Percentiles rank a stretch among this genome's conserved stretches.
These are phyloP conservation scores for Penstemon eatonii DNA, from an alignment of 257 asterid genomes.

Conservation along the genomic window DNA sequence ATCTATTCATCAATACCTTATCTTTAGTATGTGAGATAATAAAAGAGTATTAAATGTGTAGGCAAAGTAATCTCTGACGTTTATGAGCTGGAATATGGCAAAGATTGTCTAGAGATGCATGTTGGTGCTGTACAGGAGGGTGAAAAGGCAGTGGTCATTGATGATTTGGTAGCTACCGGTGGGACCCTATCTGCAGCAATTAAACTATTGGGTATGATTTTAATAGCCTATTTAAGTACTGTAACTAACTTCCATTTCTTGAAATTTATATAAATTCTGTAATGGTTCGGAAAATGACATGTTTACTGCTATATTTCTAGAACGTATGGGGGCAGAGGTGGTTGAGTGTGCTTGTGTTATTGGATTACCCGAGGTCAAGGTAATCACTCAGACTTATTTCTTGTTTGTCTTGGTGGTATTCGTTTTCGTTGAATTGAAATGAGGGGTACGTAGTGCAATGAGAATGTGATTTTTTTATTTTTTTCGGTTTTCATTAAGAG, in stretches of 20 bases:
- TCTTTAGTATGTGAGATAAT: not conserved
- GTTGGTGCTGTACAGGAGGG: conserved; percentile 66
- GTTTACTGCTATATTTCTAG: conserved; percentile 31
- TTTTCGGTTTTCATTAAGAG: not conserved
- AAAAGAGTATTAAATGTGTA: conserved; percentile 26
- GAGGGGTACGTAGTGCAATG: not conserved
- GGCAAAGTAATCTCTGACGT: conserved; percentile 61
- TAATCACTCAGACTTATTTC: conserved; percentile 19
- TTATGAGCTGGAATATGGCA: conserved; percentile 81
- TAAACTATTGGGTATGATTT: conserved; percentile 55
- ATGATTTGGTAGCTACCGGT: conserved; percentile 88
- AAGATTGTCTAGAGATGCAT: conserved; percentile 80
- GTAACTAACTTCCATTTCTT: not conserved
- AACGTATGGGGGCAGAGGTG: conserved; percentile 69
- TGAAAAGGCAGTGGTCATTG: conserved; percentile 64
- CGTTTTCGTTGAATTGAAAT: not conserved
- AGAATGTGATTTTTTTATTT: not conserved
- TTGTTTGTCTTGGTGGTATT: not conserved
- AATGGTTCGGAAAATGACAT: not conserved
- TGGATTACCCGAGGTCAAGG: conserved; percentile 75
- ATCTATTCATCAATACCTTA: conserved; percentile 3
- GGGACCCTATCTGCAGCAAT: conserved; percentile 84
- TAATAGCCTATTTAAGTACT: not conserved
- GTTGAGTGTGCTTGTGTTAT: conserved; percentile 80
- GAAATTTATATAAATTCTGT: not conserved